A percentile compares a stretch with the other conserved stretches of the same genome.
These are phyloP conservation scores for Cinnamomum chago DNA, from an alignment of 164 flowering plant species.

Conservation along the genomic window DNA sequence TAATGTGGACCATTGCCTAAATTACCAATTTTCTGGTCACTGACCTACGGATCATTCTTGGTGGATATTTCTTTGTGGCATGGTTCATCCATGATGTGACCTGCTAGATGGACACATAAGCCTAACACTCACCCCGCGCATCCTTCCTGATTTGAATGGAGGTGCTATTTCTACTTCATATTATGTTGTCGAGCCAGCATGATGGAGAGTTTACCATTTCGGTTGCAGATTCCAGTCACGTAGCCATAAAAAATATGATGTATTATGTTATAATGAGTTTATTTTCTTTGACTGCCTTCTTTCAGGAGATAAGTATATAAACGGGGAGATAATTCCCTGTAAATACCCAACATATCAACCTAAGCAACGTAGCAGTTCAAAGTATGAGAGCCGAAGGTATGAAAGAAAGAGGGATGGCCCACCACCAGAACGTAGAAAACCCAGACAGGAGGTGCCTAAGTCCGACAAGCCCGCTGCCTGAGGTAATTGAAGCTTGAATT, in stretches of 20 bases:
- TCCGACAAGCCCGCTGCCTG: slow-evolving; percentile 43
- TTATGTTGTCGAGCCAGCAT: too few relatives aligned
- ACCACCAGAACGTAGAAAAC: slow-evolving; percentile 47
- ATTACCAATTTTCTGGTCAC: background rate
- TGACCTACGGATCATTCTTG: background rate
- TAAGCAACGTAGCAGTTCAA: slow-evolving; percentile 53
- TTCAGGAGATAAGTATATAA: slow-evolving; percentile 81
- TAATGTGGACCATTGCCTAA: too few relatives aligned
- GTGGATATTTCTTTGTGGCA: too few relatives aligned
- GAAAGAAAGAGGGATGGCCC: slow-evolving; percentile 75
- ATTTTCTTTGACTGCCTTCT: slow-evolving; percentile 1
- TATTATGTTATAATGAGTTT: background rate
- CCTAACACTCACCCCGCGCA: too few relatives aligned
- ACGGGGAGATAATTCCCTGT: slow-evolving; percentile 96
- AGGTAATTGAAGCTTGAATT: slow-evolving; percentile 22
- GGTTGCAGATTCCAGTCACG: too few relatives aligned
- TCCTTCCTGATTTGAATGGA: background rate
- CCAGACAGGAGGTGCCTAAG: slow-evolving; percentile 36
- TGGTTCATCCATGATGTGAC: background rate
- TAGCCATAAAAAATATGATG: too few relatives aligned
- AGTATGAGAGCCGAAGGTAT: slow-evolving; percentile 62
- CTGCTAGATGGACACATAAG: background rate
- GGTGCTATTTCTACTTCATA: background rate
- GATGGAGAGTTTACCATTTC: too few relatives aligned
- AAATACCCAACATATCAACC: slow-evolving; percentile 90